Conservation (phyloP, 805 yeast species). For the Kodamaea restingae region DNA sequence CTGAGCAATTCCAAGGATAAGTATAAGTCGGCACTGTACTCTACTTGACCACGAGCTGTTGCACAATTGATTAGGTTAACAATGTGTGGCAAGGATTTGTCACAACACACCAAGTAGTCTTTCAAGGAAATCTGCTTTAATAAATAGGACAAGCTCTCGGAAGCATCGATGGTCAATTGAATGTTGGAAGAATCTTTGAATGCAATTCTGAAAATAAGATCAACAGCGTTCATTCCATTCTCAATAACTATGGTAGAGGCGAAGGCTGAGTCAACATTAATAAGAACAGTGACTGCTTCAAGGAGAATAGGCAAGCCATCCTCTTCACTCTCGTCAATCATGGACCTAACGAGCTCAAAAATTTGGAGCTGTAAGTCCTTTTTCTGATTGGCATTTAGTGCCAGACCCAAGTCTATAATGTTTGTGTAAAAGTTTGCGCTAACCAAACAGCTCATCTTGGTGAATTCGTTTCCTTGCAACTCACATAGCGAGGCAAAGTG, state of each 20-base stretch:
- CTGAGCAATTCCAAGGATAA: slow-evolving; percentile 56
- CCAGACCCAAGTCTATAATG: slow-evolving; percentile 16
- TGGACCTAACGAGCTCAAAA: slow-evolving; percentile 36
- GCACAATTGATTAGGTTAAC: slow-evolving; percentile 33
- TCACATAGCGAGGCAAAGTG: slow-evolving; percentile 18
- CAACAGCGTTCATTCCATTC: slow-evolving; percentile 37
- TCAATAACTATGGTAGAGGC: slow-evolving; percentile 21
- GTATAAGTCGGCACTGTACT: slow-evolving; percentile 58
- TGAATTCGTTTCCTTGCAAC: slow-evolving; percentile 13
- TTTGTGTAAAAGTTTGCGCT: slow-evolving; percentile 50
- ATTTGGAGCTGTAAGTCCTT: slow-evolving; percentile 29
- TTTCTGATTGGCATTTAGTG: slow-evolving; percentile 10
- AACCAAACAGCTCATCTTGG: slow-evolving; percentile 40
- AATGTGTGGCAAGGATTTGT: slow-evolving; percentile 50
- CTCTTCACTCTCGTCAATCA: slow-evolving; percentile 65
- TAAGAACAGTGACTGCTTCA: slow-evolving; percentile 61
- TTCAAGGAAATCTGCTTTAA: slow-evolving; percentile 44
- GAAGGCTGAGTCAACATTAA: slow-evolving; percentile 32
- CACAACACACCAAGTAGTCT: slow-evolving; percentile 46
- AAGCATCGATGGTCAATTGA: slow-evolving; percentile 60
- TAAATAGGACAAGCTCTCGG: slow-evolving; percentile 63
- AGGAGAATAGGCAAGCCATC: slow-evolving; percentile 73
- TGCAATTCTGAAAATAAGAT: slow-evolving; percentile 59
- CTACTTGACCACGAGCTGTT: slow-evolving; percentile 24
- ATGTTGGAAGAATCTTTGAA: slow-evolving; percentile 72